These are phyloP conservation scores for Lophium mytilinum DNA, from an alignment of 495 filamentous ascomycete genomes.

Conservation along the genomic window DNA sequence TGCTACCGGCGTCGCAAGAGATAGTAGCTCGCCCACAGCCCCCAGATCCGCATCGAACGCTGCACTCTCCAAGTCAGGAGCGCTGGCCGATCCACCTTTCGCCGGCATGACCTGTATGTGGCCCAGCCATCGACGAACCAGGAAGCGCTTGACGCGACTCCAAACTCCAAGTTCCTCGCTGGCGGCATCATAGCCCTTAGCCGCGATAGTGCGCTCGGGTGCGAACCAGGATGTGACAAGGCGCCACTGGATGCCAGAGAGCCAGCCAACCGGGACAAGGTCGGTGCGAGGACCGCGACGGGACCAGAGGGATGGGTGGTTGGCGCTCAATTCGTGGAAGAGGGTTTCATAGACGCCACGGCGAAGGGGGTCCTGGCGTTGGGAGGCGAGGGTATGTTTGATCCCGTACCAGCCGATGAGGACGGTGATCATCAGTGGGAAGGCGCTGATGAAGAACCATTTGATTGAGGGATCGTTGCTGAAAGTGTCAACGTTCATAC, in stretches of 20 bases:
- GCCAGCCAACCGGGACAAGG: slow-evolving; percentile 31
- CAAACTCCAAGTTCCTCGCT: slow-evolving; percentile 37
- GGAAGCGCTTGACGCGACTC: slow-evolving; percentile 38
- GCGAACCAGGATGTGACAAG: slow-evolving; percentile 40
- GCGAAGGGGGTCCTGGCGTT: slow-evolving; percentile 40
- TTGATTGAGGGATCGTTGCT: slow-evolving; percentile 37
- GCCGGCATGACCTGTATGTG: slow-evolving; percentile 27
- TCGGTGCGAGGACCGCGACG: slow-evolving; percentile 38
- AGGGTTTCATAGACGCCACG: slow-evolving; percentile 46
- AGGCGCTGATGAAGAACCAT: slow-evolving; percentile 43
- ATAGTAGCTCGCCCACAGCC: slow-evolving; percentile 21
- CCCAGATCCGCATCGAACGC: slow-evolving; percentile 15
- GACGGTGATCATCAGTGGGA: slow-evolving; percentile 42
- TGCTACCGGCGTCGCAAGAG: slow-evolving; percentile 21
- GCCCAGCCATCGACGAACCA: slow-evolving; percentile 40
- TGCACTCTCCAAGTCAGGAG: slow-evolving; percentile 15
- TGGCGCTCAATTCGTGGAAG: slow-evolving; percentile 39
- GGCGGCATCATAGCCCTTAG: slow-evolving; percentile 22
- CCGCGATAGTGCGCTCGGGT: slow-evolving; percentile 29
- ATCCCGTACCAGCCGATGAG: slow-evolving; percentile 42
- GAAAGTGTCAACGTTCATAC: slow-evolving; percentile 47
- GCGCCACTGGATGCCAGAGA: slow-evolving; percentile 39
- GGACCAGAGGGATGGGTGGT: slow-evolving; percentile 43
- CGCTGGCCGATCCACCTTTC: slow-evolving; percentile 7
- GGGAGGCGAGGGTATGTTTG: slow-evolving; percentile 41